Percentiles rank a stretch among this genome's conserved stretches.
phyloP scores from a whole-genome alignment of 1,284 basidiomycete genomes.

The Ceratobasidium sp. region DNA sequence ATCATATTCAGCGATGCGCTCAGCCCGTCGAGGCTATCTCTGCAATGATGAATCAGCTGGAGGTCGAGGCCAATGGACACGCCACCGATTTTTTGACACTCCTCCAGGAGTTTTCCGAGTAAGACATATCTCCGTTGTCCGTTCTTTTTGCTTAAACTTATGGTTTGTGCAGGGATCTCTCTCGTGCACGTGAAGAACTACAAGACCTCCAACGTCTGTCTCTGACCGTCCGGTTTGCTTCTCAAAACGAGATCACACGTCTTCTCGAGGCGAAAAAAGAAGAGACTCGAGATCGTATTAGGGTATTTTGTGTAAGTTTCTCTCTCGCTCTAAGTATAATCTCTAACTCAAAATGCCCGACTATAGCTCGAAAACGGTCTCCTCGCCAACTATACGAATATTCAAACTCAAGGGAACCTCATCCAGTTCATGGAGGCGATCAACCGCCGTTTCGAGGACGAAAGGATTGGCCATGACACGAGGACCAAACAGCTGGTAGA shows the following conservation, averaged over 20 bases:
- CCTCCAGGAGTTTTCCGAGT: neutral
- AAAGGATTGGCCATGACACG: neutral
- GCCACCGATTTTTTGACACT: neutral
- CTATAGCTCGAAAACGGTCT: neutral
- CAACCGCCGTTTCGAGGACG: neutral
- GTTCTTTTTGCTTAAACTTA: neutral
- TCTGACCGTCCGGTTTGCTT: neutral
- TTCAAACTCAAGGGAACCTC: neutral
- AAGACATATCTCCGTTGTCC: neutral
- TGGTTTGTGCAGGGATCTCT: neutral
- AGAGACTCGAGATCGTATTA: neutral
- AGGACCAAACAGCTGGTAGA: neutral
- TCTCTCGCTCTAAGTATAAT: neutral
- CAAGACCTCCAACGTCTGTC: neutral
- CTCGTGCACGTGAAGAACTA: neutral
- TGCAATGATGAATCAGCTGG: neutral
- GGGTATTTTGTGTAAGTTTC: neutral
- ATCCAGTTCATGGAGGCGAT: neutral
- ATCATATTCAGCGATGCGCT: neutral
- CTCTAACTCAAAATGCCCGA: neutral
- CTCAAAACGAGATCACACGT: neutral
- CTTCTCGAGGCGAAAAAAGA: neutral
- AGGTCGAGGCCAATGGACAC: neutral
- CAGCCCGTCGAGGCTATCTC: too few species aligned
- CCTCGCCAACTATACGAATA: neutral